Percentiles rank a stretch among this genome's conserved stretches.
Conservation (phyloP, 805 yeast species). For the Candida palmyrensis region DNA sequence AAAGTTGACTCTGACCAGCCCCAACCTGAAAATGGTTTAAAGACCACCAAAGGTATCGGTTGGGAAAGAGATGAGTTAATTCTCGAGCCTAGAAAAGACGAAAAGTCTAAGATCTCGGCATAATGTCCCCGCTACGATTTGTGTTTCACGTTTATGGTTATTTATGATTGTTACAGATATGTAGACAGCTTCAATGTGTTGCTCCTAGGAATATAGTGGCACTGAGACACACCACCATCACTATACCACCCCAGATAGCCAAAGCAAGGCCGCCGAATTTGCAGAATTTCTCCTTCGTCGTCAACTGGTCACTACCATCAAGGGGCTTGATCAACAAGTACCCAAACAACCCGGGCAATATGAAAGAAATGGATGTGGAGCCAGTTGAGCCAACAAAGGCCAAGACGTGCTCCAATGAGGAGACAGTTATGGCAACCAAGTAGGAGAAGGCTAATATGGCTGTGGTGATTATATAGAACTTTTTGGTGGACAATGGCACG, state of each 20-base stretch:
- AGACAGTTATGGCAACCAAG: constrained; percentile 50
- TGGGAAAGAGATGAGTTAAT: constrained; percentile 38
- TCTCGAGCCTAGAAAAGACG: too few relatives aligned
- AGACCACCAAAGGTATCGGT: constrained; percentile 26
- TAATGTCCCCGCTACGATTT: too few relatives aligned
- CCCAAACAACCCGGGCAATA: constrained; percentile 75
- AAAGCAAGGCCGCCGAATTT: constrained; percentile 39
- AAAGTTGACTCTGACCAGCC: constrained; percentile 32
- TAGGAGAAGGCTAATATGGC: constrained; percentile 45
- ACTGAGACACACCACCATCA: constrained; percentile 51
- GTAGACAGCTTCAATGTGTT: constrained; percentile 17
- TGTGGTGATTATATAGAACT: constrained; percentile 47
- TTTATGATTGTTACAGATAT: too few relatives aligned
- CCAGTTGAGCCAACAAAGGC: constrained; percentile 82
- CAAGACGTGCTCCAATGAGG: constrained; percentile 62
- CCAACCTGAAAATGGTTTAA: constrained; percentile 35
- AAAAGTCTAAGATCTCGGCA: too few relatives aligned
- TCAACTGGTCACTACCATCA: constrained; percentile 20
- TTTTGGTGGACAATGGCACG: constrained; percentile 43
- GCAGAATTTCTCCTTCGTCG: constrained; percentile 24
- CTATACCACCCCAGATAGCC: constrained; percentile 48
- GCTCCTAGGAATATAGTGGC: constrained; percentile 44
- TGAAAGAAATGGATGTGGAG: constrained; percentile 72
- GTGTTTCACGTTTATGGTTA: too few relatives aligned
- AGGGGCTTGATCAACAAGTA: constrained; percentile 46